Evolutionary conservation across 352 stramenopile species (phyloP).

Genomic region (Peronosclerospora sorghi): DNA sequence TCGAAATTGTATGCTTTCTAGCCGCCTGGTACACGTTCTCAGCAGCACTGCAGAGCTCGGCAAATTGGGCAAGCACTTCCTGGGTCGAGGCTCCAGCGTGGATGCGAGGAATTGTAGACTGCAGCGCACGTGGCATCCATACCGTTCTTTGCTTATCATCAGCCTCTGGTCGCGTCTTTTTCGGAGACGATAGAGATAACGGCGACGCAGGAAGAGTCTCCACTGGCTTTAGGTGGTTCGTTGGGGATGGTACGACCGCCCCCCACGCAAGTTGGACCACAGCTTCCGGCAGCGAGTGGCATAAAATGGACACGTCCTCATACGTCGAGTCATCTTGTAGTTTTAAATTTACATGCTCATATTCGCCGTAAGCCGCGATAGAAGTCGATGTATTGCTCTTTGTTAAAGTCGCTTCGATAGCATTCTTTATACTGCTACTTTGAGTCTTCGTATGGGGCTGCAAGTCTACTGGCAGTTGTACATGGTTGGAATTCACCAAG

Average conservation of each 20-base stretch:
- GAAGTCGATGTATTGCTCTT: slow-evolving; percentile 1
- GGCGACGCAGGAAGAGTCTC: slow-evolving; percentile 7
- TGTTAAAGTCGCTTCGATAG: no score
- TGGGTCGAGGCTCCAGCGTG: slow-evolving; percentile 16
- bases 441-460: slow-evolving; percentile 1
- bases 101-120: slow-evolving; percentile 19
- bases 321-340: slow-evolving; percentile 3
- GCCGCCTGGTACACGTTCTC: slow-evolving; percentile 22
- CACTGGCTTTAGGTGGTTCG: background rate
- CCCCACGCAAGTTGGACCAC: slow-evolving; percentile 26
- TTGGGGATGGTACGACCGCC: slow-evolving; percentile 14
- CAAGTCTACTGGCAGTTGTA: slow-evolving; percentile 3
- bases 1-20: slow-evolving; percentile 16
- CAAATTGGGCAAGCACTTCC: slow-evolving; percentile 23
- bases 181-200: slow-evolving; percentile 14
- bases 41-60: slow-evolving; percentile 24
- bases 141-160: slow-evolving; percentile 9
- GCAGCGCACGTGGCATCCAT: slow-evolving; percentile 10
- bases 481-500: slow-evolving; percentile 2
- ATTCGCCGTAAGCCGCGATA: background rate
- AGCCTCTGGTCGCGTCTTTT: slow-evolving; percentile 6
- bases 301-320: slow-evolving; percentile 6
- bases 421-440: slow-evolving; percentile 4
- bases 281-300: slow-evolving; percentile 15
- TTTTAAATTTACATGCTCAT: background rate